These are phyloP conservation scores for Volvariella surrecta DNA, from an alignment of 1,284 basidiomycete genomes.

Conservation along the genomic window DNA sequence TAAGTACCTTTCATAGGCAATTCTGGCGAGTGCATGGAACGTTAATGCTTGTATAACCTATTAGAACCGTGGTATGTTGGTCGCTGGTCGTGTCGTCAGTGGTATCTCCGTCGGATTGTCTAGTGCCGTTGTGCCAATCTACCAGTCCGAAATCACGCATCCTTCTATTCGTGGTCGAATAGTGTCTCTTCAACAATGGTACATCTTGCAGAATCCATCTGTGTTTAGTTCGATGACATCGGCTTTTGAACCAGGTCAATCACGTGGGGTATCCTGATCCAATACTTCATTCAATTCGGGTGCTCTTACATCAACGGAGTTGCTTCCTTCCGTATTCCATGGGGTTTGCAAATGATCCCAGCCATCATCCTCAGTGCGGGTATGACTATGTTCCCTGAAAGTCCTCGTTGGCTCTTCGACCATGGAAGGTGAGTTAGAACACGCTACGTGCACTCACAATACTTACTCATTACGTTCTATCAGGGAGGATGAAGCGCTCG, in stretches of 20 bases:
- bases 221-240: background rate
- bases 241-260: slow-evolving; percentile 34
- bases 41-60: background rate
- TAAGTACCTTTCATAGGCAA: slow-evolving; percentile 20
- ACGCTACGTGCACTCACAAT: background rate
- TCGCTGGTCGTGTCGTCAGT: slow-evolving; percentile 57
- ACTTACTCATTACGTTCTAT: slow-evolving; percentile 1
- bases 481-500: slow-evolving; percentile 62
- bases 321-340: slow-evolving; percentile 73
- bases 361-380: slow-evolving; percentile 61
- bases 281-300: slow-evolving; percentile 69
- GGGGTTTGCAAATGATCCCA: slow-evolving; percentile 73
- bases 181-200: slow-evolving; percentile 72
- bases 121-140: slow-evolving; percentile 56
- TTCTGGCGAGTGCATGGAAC: too few relatives aligned
- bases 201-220: slow-evolving; percentile 1
- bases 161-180: slow-evolving; percentile 67
- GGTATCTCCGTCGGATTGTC: slow-evolving; percentile 53
- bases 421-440: slow-evolving; percentile 32
- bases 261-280: slow-evolving; percentile 69
- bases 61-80: slow-evolving; percentile 60
- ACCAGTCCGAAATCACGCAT: slow-evolving; percentile 66
- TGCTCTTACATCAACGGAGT: slow-evolving; percentile 64
- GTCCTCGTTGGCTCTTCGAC: slow-evolving; percentile 64
- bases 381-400: slow-evolving; percentile 62